Evolutionary conservation across 352 stramenopile genomes (phyloP), one percentile per base, ranked within the genome.

Genomic region (Phytophthora pini): DNA sequence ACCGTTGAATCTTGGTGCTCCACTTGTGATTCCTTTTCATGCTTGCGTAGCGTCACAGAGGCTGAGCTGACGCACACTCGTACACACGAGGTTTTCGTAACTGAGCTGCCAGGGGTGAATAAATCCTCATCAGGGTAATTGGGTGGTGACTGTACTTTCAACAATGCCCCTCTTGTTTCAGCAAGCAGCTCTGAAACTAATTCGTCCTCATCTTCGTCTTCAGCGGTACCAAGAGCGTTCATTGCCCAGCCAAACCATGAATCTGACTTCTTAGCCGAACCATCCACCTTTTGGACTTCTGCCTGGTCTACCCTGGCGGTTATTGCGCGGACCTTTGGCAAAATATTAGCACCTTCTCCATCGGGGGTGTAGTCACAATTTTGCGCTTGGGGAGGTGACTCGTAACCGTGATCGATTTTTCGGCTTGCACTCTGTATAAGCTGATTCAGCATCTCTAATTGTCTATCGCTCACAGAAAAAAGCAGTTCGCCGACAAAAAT

Each of bases 401-500:
- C 47, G 24, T 69, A 46, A 8, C 54, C 32, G 56, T 70, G 48
- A 20, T 72, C 58, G 8, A 68, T 69, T 40, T 76, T 82, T 29
- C 48, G 44, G 5, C 59, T 80, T 29, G 76, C 72, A 40, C 70
- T 84, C 41, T 66, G 64, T 34, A 89, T 64, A 20, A 95, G 69
- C 56, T 94, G 70, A 8, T 82, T 72, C n/a, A 95, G 66, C 88
- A 95, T 95, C 9, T 82, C 49, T 45, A 96, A 66, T 59, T 96
- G 88, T 34, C 88, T 74, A 68, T 96, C 80, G 52, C 88, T 96
- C 27, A 94, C 52, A 3, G 88, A 94, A 32, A 96, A 93, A 26
- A 79, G 56, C 11, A 96, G 56, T 24, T 94, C 80, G 4, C 71
- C 66, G 12, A 96, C 70, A 53, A 90, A 93, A 26, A 90, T 31